Conservation (phyloP, 129 eudicot species). For the Scalesia atractyloides region DNA sequence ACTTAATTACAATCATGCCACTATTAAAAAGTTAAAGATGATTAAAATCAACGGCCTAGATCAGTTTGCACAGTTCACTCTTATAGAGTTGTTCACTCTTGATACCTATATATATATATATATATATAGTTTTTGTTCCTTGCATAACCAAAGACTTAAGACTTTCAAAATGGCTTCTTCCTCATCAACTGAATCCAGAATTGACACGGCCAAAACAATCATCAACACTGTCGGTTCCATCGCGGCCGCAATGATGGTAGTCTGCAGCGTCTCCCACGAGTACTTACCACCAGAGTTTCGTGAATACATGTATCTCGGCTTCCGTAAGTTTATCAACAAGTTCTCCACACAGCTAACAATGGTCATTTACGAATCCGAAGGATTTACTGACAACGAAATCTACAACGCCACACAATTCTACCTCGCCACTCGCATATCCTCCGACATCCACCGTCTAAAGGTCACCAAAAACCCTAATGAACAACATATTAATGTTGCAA, state of each 20-base stretch:
- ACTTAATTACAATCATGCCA: too few species aligned
- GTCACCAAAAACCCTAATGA: conserved; percentile 46
- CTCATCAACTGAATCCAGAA: conserved; percentile 30
- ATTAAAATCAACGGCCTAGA: too few species aligned
- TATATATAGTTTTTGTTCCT: too few species aligned
- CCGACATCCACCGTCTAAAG: conserved; percentile 41
- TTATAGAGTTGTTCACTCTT: too few species aligned
- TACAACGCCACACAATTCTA: conserved; percentile 59
- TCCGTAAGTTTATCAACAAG: conserved; percentile 34
- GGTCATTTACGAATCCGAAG: conserved; percentile 48
- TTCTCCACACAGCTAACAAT: conserved; percentile 38
- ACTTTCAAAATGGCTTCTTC: conserved; percentile 30
- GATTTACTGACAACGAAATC: conserved; percentile 51
- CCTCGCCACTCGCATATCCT: conserved; percentile 48
- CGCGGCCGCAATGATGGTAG: conserved; percentile 50
- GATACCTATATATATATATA: too few species aligned
- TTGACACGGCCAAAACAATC: conserved; percentile 37
- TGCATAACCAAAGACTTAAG: too few species aligned
- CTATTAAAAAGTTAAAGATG: too few species aligned
- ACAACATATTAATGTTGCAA: conserved; percentile 33
- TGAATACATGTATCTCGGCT: conserved; percentile 33
- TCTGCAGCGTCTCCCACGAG: conserved; percentile 41
- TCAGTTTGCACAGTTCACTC: too few species aligned
- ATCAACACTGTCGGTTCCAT: conserved; percentile 51
- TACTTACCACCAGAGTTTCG: conserved; percentile 46